These are phyloP conservation scores for Westerdykella ornata DNA, from an alignment of 2,329 filamentous ascomycete species.

Conservation along the genomic window DNA sequence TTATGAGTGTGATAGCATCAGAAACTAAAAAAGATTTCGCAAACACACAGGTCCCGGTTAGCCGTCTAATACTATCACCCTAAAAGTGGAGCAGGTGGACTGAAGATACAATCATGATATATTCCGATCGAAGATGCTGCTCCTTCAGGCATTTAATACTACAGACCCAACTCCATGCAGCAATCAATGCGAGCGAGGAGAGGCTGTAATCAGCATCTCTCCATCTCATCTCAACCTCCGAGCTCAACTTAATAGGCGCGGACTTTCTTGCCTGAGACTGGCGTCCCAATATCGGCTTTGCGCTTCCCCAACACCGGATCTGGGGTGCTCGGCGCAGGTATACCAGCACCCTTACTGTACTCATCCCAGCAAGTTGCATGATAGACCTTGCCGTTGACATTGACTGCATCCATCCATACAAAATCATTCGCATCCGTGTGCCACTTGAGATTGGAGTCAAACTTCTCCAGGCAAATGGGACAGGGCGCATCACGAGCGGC, in stretches of 20 bases:
- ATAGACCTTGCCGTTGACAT: constrained; percentile 72
- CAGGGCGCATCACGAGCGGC: constrained; percentile 66
- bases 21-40: too few relatives aligned
- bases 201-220: too few relatives aligned
- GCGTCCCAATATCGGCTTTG: constrained; percentile 24
- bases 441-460: constrained; percentile 72
- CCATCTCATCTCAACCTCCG: not conserved
- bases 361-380: constrained; percentile 87
- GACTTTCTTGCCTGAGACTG: constrained; percentile 28
- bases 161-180: too few relatives aligned
- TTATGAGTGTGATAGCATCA: too few relatives aligned
- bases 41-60: too few relatives aligned
- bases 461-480: constrained; percentile 91
- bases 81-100: too few relatives aligned
- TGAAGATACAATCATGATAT: too few relatives aligned
- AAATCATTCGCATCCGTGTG: constrained; percentile 90
- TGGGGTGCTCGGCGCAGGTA: constrained; percentile 29
- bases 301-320: constrained; percentile 36
- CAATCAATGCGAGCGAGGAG: too few relatives aligned
- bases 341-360: constrained; percentile 31
- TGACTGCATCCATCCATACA: constrained; percentile 87
- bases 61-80: too few relatives aligned
- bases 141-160: too few relatives aligned
- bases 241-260: constrained; percentile 16
- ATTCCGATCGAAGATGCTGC: too few relatives aligned